Evolutionary conservation across 169 alveolate genomes (phyloP).

Genomic region (Blepharisma undulans): DNA sequence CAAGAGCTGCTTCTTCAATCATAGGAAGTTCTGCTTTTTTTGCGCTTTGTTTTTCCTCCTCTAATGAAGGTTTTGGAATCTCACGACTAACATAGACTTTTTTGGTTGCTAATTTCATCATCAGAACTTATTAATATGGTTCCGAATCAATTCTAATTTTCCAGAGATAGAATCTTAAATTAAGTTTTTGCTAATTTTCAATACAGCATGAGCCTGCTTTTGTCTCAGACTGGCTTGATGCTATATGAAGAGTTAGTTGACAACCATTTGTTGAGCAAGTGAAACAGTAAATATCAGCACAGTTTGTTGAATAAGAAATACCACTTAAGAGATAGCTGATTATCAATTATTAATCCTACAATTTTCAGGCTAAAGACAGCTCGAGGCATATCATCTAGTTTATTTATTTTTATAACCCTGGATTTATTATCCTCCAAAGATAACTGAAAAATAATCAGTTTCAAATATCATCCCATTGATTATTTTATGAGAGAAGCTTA

Average conservation of each 20-base stretch:
- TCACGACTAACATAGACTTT: slow-evolving; percentile 9
- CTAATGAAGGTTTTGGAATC: neutral
- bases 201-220: too few species aligned
- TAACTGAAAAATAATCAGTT: neutral
- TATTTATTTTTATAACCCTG: too few species aligned
- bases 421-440: neutral
- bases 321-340: too few species aligned
- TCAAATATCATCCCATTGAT: neutral
- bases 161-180: neutral
- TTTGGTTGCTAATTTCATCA: slow-evolving; percentile 15
- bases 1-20: neutral
- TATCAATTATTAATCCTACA: too few species aligned
- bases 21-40: neutral
- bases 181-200: neutral
- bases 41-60: neutral
- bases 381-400: neutral
- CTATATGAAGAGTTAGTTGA: too few species aligned
- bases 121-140: neutral
- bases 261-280: too few species aligned
- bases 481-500: neutral
- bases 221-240: too few species aligned
- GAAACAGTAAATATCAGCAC: too few species aligned
- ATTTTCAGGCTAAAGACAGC: too few species aligned
- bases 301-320: too few species aligned
- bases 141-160: neutral